Base-by-base conservation (phyloP, 2,329 filamentous ascomycete species). In the Venturia oleaginea region DNA sequence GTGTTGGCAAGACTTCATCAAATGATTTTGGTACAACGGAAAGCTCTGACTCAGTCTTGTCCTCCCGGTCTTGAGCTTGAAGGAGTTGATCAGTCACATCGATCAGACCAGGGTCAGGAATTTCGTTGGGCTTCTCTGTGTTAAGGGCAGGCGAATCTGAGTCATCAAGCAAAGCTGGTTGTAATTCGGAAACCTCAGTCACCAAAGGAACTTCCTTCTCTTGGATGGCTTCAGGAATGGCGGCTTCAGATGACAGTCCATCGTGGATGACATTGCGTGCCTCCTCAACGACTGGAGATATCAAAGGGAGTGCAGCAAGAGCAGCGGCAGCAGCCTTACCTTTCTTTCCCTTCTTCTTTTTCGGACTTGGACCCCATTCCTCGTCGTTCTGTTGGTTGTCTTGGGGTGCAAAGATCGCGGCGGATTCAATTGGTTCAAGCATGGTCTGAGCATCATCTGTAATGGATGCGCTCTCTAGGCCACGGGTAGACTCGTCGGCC, bases 321-420 rank as follows among this genome's bases (percentile, higher is more conserved):
- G 48, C 48, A 30, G 22, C 48, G 13, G 30, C 11, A 6, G 24
- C 48, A 30, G 48, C 22, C 27, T 72, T 74, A 66, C 74, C 76
- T 65, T 81, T 81, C 68, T 81, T 81, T 13, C 73, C 77, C 67
- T 80, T 82, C 68, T 79, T 77, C 48, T 32, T 54, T 66, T 77
- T 79, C 65, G 71, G 70, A 60, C 77, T 48, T 13, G 59, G 32
- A 10, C 1, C 38, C 59, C 38, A n/a, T 46, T 62, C 38, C 15
- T 62, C 59, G 27, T 62, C 38, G 24, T 54, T 15, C 22, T 54
- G 22, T 30, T 30, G 48, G 3, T 30, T 24, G 22, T 22, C 8
- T 48, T 48, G 43, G 10, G 48, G 48, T n/a, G 48, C 8, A 30
- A 24, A 15, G 1, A 54, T 30, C 22, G 30, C 48, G 22, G 48